Base-by-base conservation (phyloP, 441 rosid species). In the Melianthus villosus region DNA sequence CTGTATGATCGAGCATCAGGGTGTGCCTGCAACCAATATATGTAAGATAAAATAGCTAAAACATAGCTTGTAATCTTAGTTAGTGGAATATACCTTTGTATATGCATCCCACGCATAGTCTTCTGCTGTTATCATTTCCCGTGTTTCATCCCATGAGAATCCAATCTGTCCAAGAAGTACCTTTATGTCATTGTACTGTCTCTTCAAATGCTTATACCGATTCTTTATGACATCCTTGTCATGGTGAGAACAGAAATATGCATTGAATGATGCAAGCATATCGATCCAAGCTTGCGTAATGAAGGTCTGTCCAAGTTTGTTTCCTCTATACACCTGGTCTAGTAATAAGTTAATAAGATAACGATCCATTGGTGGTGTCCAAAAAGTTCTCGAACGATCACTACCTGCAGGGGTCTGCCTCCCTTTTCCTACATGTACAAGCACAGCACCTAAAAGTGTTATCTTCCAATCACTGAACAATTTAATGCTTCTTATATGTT, bases 321-420 rank as follows among this genome's bases (percentile, higher is more conserved):
- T 79, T 58, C 96, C 87, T 67, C 48, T 67, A 34, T 62, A 64
- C 54, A 72, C 84, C 57, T 85, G 96, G 34, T 71, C 76, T 28
- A 79, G 62, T 45, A 85, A 61, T 68, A 82, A 69, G 29, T 79
- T 87, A 54, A 85, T 65, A 42, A 85, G 67, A 60, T 61, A 61
- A 34, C 71, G 75, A 49, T 82, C 96, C 96, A 85, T 85, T 10
- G 82, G 94, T 2, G 91, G 84, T 0, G 92, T 79, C 94, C 94
- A 82, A 48, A 68, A 79, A 17, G 96, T 85, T 60, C 96, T 67
- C 1, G 77, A 72, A 30, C 96, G 84, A 53, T 79, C 87, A 50
- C 46, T 34, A 50, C 37, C 44, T 36, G 25, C 17, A 12, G 59
- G 44, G 42, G 37, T 52, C 20, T 46, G 64, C 35, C 46, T 60